phyloP scores from a whole-genome alignment of 2,329 filamentous ascomycete genomes.

The Zymoseptoria tritici region DNA sequence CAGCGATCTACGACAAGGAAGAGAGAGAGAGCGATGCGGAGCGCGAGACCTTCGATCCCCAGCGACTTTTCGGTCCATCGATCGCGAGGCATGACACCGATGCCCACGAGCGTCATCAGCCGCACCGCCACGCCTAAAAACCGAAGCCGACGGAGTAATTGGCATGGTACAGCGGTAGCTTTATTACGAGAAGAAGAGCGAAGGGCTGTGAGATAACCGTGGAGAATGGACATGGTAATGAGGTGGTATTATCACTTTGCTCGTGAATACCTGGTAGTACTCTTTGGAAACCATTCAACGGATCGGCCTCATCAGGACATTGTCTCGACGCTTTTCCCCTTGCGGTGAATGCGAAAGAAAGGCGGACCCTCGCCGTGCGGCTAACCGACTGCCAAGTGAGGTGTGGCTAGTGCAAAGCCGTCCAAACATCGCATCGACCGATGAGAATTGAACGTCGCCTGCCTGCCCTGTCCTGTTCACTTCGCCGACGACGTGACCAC shows the following conservation, averaged over 20 bases:
- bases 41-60: neutral
- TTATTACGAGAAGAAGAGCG: neutral
- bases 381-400: too few relatives aligned
- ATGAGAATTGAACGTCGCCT: too few relatives aligned
- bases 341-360: neutral
- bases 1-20: neutral
- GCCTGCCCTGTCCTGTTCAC: too few relatives aligned
- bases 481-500: neutral
- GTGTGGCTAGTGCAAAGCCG: too few relatives aligned
- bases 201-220: neutral
- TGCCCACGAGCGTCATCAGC: neutral
- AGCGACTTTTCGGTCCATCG: neutral
- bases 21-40: neutral
- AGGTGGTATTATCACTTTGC: neutral
- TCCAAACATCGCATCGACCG: too few relatives aligned
- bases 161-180: neutral
- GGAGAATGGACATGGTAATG: neutral
- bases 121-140: neutral
- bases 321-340: too few relatives aligned
- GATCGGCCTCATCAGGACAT: neutral
- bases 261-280: too few relatives aligned
- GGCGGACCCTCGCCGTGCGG: too few relatives aligned
- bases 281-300: neutral
- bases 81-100: neutral
- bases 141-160: too few relatives aligned